A percentile compares a stretch with the other conserved stretches of the same genome.
These are phyloP conservation scores for Linum trigynum DNA, from an alignment of 345 rosid species.

Conservation along the genomic window DNA sequence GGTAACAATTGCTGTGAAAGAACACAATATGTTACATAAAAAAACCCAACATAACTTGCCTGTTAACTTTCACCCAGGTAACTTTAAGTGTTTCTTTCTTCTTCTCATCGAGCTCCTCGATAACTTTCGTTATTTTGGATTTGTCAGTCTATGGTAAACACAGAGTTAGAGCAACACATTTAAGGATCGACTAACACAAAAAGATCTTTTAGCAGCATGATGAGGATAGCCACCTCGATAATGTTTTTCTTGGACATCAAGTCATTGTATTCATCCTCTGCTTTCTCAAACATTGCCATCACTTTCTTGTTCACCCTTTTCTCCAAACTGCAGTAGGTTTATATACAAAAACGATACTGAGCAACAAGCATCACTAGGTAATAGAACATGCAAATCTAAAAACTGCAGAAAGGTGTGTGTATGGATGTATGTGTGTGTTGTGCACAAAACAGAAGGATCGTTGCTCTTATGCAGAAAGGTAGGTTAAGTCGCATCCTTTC, in stretches of 20 bases:
- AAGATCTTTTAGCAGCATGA: constrained; percentile 7
- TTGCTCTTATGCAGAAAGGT: too few relatives aligned
- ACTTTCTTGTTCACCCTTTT: constrained; percentile 98
- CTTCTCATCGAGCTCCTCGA: constrained; percentile 96
- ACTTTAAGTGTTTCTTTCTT: constrained; percentile 85
- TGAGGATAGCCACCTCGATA: constrained; percentile 51
- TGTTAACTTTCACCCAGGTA: constrained; percentile 92
- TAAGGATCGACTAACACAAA: too few relatives aligned
- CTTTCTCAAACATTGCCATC: constrained; percentile 98
- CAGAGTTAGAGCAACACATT: background rate
- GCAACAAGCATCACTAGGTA: background rate
- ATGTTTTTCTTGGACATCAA: constrained; percentile 76
- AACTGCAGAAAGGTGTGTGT: too few relatives aligned
- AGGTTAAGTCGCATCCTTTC: too few relatives aligned
- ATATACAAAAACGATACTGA: constrained; percentile 3
- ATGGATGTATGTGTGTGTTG: too few relatives aligned
- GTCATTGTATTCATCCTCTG: constrained; percentile 90
- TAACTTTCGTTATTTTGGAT: constrained; percentile 82
- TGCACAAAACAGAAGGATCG: too few relatives aligned
- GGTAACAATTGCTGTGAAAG: background rate
- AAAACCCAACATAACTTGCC: constrained; percentile 24
- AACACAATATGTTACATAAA: background rate
- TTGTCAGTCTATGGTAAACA: constrained; percentile 55
- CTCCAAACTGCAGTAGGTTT: constrained; percentile 47
- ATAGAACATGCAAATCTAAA: too few relatives aligned